These are phyloP conservation scores for Phytophthora ohioensis DNA, from an alignment of 352 stramenopile species.

Conservation along the genomic window DNA sequence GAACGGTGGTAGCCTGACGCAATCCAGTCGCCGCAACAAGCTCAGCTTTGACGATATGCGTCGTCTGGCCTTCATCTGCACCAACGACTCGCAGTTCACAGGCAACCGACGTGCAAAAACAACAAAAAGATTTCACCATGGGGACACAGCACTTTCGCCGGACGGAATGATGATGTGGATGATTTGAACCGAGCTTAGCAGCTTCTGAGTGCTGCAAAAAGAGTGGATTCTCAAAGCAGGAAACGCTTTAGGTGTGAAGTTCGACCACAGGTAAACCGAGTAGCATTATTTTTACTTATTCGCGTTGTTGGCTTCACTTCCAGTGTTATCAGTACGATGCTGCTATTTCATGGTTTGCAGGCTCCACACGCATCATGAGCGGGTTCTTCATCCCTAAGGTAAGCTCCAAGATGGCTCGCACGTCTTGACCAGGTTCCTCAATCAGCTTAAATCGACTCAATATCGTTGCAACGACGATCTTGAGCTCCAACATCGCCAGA, in stretches of 20 bases:
- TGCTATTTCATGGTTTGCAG: not conserved
- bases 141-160: constrained; percentile 69
- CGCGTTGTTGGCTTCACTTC: no score
- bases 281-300: no score
- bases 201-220: no score
- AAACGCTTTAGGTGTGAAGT: no score
- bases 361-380: constrained; percentile 19
- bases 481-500: not conserved
- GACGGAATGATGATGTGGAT: constrained; percentile 92
- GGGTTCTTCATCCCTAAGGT: constrained; percentile 12
- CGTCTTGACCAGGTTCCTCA: not conserved
- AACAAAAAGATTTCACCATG: constrained; percentile 76
- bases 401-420: constrained; percentile 2
- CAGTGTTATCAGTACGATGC: no score
- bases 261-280: no score
- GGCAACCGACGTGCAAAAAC: constrained; percentile 59
- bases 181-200: constrained; percentile 51
- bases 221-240: no score
- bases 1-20: constrained; percentile 15
- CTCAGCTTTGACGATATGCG: constrained; percentile 78
- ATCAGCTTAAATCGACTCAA: not conserved
- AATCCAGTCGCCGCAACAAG: constrained; percentile 79
- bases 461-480: constrained; percentile 4
- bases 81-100: constrained; percentile 84
- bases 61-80: constrained; percentile 81